Percentiles rank a stretch among this genome's conserved stretches.
These are phyloP conservation scores for Fusarium bulbicola DNA, from an alignment of 2,329 filamentous ascomycete species.

Conservation along the genomic window DNA sequence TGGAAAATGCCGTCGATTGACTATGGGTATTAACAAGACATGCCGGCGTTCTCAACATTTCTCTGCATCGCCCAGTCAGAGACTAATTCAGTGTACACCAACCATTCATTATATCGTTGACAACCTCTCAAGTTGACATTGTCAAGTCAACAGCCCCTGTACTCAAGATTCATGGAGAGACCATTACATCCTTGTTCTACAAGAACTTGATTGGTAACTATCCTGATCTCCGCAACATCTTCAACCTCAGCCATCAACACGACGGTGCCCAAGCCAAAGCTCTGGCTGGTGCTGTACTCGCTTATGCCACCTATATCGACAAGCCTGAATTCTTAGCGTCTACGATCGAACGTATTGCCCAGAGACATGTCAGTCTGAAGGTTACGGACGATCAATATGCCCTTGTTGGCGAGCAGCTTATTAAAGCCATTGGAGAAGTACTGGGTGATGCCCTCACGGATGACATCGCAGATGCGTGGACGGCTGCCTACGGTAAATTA, in stretches of 20 bases:
- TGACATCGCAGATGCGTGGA: neutral
- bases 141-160: constrained; percentile 6
- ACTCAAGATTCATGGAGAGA: constrained; percentile 63
- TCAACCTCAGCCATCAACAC: constrained; percentile 59
- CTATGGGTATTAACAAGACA: neutral
- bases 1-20: neutral
- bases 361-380: constrained; percentile 4
- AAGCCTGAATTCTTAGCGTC: constrained; percentile 35
- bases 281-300: constrained; percentile 58
- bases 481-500: neutral
- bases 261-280: constrained; percentile 39
- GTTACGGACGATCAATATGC: constrained; percentile 1
- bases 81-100: neutral
- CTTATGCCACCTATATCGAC: neutral
- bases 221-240: constrained; percentile 71
- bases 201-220: constrained; percentile 68
- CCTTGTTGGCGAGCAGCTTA: constrained; percentile 53
- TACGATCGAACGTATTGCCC: constrained; percentile 52
- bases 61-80: too few species aligned
- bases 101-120: neutral
- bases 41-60: neutral
- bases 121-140: neutral
- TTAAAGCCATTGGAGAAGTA: constrained; percentile 70
- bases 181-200: constrained; percentile 75
- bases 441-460: constrained; percentile 70